These are phyloP conservation scores for Starmera quercuum DNA, from an alignment of 805 yeast genomes.

Conservation along the genomic window DNA sequence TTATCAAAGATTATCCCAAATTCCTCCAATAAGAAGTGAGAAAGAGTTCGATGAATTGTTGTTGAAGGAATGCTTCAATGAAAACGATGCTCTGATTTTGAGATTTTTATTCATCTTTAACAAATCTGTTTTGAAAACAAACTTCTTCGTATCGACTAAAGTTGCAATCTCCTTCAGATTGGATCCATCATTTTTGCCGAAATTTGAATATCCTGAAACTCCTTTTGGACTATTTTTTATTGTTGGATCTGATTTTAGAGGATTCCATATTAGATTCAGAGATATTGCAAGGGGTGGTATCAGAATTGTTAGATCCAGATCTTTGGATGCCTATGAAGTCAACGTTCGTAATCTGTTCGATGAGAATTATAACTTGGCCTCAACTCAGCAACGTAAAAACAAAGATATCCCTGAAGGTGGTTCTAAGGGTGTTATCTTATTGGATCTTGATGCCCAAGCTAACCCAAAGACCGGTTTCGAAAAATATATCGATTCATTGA, in stretches of 20 bases:
- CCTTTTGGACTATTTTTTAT: slow-evolving; percentile 94
- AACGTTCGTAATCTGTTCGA: slow-evolving; percentile 88
- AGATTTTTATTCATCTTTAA: slow-evolving; percentile 80
- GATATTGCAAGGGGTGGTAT: slow-evolving; percentile 99
- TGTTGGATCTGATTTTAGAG: slow-evolving; percentile 94
- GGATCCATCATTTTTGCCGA: slow-evolving; percentile 79
- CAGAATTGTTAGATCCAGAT: slow-evolving; percentile 84
- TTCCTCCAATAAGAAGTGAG: slow-evolving; percentile 66
- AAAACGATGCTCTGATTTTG: slow-evolving; percentile 73
- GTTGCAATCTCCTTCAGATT: slow-evolving; percentile 92
- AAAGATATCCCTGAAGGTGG: slow-evolving; percentile 99
- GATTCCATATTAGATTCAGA: slow-evolving; percentile 94
- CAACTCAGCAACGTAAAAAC: slow-evolving; percentile 93
- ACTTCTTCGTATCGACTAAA: slow-evolving; percentile 88
- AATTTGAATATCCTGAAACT: slow-evolving; percentile 80
- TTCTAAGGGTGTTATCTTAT: slow-evolving; percentile 90
- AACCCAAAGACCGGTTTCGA: slow-evolving; percentile 80
- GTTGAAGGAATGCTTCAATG: slow-evolving; percentile 60
- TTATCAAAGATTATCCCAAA: slow-evolving; percentile 75
- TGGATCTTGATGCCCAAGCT: slow-evolving; percentile 64
- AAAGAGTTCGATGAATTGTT: slow-evolving; percentile 67
- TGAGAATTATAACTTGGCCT: slow-evolving; percentile 92
- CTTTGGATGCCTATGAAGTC: slow-evolving; percentile 74
- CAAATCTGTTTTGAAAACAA: slow-evolving; percentile 82
- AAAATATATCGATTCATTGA: slow-evolving; percentile 86